Evolutionary conservation across 345 rosid genomes (phyloP).

Genomic region (Eutrema japonicum): DNA sequence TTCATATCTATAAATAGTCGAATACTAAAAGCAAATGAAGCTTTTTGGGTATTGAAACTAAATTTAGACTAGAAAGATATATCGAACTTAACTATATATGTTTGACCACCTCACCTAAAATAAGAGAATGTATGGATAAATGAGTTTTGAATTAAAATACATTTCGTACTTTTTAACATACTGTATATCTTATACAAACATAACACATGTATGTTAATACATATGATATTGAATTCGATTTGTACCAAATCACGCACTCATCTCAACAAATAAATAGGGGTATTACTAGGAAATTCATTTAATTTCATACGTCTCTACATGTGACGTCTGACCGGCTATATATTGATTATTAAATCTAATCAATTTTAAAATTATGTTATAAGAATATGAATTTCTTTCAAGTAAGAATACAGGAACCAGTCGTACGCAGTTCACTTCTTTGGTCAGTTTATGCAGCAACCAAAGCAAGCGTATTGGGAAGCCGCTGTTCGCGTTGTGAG

Average conservation of each 20-base stretch:
- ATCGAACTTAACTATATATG: neutral
- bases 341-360: neutral
- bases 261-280: conserved; percentile 6
- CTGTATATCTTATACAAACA: too few species aligned
- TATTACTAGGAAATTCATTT: neutral
- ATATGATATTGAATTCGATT: neutral
- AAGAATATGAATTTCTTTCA: neutral
- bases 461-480: too few species aligned
- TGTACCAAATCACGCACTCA: conserved; percentile 5
- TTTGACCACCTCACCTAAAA: conserved; percentile 1
- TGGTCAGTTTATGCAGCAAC: too few species aligned
- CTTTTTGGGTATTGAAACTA: neutral
- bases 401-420: neutral
- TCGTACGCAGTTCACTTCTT: too few species aligned
- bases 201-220: too few species aligned
- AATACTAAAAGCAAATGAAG: neutral
- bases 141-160: too few species aligned
- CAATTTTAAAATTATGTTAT: conserved; percentile 1
- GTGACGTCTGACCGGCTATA: neutral
- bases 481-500: too few species aligned
- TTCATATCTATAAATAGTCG: neutral
- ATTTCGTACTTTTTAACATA: too few species aligned
- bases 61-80: neutral
- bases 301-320: conserved; percentile 13
- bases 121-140: too few species aligned